Evolutionary conservation across 768 basidiomycete species (phyloP).

Genomic region (Trametes coccinea): DNA sequence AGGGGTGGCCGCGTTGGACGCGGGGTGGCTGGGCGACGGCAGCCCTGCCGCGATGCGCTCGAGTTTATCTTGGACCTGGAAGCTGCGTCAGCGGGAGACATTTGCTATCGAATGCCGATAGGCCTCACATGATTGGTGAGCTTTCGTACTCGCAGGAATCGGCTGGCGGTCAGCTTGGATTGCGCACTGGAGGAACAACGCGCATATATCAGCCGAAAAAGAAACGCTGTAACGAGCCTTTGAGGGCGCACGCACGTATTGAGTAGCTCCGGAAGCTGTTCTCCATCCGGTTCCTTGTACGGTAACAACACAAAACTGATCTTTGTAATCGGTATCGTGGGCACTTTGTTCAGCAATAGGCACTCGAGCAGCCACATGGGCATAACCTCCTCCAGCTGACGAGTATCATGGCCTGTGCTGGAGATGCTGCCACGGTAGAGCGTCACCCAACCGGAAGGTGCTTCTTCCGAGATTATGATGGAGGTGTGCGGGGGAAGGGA

Average conservation of each 20-base stretch:
- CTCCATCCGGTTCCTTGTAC: slow-evolving; percentile 57
- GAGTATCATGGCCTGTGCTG: slow-evolving; percentile 52
- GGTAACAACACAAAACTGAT: slow-evolving; percentile 89
- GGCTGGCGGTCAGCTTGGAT: slow-evolving; percentile 85
- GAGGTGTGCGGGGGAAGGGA: slow-evolving; percentile 58
- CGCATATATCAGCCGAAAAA: neutral
- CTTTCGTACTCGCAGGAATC: slow-evolving; percentile 84
- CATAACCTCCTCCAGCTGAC: slow-evolving; percentile 69
- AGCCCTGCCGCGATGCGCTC: slow-evolving; percentile 47
- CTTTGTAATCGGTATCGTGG: slow-evolving; percentile 60
- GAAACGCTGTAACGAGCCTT: neutral
- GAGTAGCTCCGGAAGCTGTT: slow-evolving; percentile 76
- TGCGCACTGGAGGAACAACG: slow-evolving; percentile 49
- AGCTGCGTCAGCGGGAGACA: neutral
- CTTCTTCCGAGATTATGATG: slow-evolving; percentile 83
- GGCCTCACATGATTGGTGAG: slow-evolving; percentile 74
- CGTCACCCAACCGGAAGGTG: slow-evolving; percentile 67
- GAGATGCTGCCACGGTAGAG: slow-evolving; percentile 75
- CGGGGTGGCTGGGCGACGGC: slow-evolving; percentile 30
- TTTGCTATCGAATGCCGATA: neutral
- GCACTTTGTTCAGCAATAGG: slow-evolving; percentile 65
- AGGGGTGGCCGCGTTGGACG: slow-evolving; percentile 33
- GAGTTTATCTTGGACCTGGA: slow-evolving; percentile 81
- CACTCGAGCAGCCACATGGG: slow-evolving; percentile 92
- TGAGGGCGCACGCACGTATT: slow-evolving; percentile 64